Percentiles rank a stretch among this genome's conserved stretches.
These are phyloP conservation scores for Myxozyma neotropica DNA, from an alignment of 805 yeast species.

Conservation along the genomic window DNA sequence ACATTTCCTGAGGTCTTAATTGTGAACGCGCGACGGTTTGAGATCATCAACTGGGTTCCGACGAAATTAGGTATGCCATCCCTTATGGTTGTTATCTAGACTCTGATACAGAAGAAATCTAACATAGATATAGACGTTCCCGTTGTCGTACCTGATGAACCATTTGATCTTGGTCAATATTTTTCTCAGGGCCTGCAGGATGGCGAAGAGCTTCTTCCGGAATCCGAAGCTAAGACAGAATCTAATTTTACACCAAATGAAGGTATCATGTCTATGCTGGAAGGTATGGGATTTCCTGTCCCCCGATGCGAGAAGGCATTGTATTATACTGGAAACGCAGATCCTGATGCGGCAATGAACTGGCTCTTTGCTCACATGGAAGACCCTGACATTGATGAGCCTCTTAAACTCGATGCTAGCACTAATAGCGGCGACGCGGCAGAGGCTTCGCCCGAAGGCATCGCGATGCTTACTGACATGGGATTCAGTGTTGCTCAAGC, in stretches of 20 bases:
- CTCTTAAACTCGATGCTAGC: conserved; percentile 44
- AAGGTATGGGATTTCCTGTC: conserved; percentile 86
- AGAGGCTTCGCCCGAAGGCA: conserved; percentile 42
- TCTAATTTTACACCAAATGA: conserved; percentile 56
- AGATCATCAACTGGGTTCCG: conserved; percentile 88
- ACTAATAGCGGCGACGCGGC: neutral
- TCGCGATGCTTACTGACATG: conserved; percentile 64
- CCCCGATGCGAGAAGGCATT: conserved; percentile 68
- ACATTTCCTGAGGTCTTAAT: conserved; percentile 73
- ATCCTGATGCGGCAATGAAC: conserved; percentile 75
- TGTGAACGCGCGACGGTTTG: conserved; percentile 76
- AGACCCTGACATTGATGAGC: conserved; percentile 73
- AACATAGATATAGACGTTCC: conserved; percentile 56
- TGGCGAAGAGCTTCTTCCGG: conserved; percentile 48
- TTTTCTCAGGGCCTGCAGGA: conserved; percentile 48
- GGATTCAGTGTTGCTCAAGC: conserved; percentile 72
- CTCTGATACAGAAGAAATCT: neutral
- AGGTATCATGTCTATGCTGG: conserved; percentile 56
- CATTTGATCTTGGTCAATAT: conserved; percentile 51
- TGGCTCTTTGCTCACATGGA: conserved; percentile 92
- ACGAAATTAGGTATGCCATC: conserved; percentile 52
- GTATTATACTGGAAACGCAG: conserved; percentile 67
- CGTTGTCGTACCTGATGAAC: conserved; percentile 52
- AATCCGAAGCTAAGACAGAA: conserved; percentile 37
- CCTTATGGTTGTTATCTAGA: neutral